Evolutionary conservation across 441 rosid genomes (phyloP).

Genomic region (Croton setiger): DNA sequence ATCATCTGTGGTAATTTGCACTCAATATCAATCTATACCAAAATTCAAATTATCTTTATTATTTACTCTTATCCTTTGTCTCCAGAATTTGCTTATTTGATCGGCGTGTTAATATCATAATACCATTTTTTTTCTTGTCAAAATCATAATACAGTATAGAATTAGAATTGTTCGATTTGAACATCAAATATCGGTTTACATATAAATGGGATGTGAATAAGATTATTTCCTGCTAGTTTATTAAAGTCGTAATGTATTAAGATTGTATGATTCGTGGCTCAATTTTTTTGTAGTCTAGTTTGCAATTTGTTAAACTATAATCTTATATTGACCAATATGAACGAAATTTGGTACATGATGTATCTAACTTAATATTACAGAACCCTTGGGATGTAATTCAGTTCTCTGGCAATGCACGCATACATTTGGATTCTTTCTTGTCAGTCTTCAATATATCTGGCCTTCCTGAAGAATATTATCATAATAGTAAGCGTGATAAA

Average conservation of each 20-base stretch:
- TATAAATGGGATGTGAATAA: too few species aligned
- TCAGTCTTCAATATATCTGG: conserved; percentile 82
- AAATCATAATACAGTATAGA: neutral
- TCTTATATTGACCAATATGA: neutral
- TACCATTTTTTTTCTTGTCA: neutral
- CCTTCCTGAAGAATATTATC: conserved; percentile 77
- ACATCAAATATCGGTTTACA: neutral
- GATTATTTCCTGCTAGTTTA: neutral
- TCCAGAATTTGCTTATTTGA: neutral
- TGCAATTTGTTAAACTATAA: neutral
- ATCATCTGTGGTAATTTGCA: conserved; percentile 65
- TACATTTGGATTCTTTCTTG: conserved; percentile 82
- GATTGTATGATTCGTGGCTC: neutral
- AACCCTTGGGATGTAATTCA: conserved; percentile 82
- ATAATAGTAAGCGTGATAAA: conserved; percentile 44
- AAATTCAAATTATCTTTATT: neutral
- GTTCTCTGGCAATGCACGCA: conserved; percentile 67
- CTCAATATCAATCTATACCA: conserved; percentile 6
- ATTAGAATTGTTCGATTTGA: neutral
- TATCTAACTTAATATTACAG: conserved; percentile 38
- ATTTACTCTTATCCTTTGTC: neutral
- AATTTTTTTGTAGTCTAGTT: neutral
- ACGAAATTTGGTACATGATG: neutral
- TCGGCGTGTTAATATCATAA: neutral
- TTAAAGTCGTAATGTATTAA: too few species aligned